Evolutionary conservation across 1,284 basidiomycete genomes (phyloP).

Genomic region (Ustilago tritici): DNA sequence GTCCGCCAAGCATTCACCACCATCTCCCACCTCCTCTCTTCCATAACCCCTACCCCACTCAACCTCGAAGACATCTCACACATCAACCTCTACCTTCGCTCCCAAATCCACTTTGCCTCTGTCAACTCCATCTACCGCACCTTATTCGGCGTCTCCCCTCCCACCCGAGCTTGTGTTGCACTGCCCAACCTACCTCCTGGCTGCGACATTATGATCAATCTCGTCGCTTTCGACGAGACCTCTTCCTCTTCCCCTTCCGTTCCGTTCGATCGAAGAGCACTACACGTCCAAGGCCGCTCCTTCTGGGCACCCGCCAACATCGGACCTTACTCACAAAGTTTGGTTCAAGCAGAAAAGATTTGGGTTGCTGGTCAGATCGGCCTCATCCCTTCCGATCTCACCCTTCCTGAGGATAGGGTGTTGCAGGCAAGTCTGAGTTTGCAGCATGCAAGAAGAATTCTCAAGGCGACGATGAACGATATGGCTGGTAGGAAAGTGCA

Average conservation of each 20-base stretch:
- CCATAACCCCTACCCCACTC: slow-evolving; percentile 65
- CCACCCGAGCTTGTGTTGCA: slow-evolving; percentile 89
- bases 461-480: slow-evolving; percentile 63
- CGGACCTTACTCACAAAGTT: slow-evolving; percentile 95
- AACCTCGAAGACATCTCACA: slow-evolving; percentile 73
- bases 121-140: slow-evolving; percentile 76
- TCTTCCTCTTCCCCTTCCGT: background rate
- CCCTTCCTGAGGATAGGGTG: slow-evolving; percentile 74
- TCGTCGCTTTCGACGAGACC: slow-evolving; percentile 26
- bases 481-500: slow-evolving; percentile 39
- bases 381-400: slow-evolving; percentile 80
- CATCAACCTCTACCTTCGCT: slow-evolving; percentile 84
- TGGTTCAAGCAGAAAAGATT: slow-evolving; percentile 80
- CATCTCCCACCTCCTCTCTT: slow-evolving; percentile 14
- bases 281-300: slow-evolving; percentile 94
- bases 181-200: slow-evolving; percentile 69
- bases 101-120: slow-evolving; percentile 45
- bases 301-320: slow-evolving; percentile 99
- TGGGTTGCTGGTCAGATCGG: slow-evolving; percentile 97
- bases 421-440: slow-evolving; percentile 80
- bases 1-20: slow-evolving; percentile 22
- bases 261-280: slow-evolving; percentile 68
- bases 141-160: slow-evolving; percentile 90
- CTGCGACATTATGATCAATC: slow-evolving; percentile 30
- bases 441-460: slow-evolving; percentile 83